These are phyloP conservation scores for Hypoxylon sp. DNA, from an alignment of 2,329 filamentous ascomycete genomes.

Conservation along the genomic window DNA sequence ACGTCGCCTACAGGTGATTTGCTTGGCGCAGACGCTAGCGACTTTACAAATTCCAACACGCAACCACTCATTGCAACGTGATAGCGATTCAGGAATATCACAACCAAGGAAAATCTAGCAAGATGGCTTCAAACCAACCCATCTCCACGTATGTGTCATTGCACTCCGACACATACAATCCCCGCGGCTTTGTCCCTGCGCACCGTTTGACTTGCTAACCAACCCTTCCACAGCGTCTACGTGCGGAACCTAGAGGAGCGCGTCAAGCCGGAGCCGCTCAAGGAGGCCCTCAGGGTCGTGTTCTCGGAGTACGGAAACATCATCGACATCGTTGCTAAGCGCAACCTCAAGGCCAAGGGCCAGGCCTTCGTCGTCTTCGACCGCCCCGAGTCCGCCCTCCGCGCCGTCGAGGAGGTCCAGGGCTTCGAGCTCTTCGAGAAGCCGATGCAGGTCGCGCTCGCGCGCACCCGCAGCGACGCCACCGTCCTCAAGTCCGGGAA, in stretches of 20 bases:
- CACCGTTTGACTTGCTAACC: conserved; percentile 40
- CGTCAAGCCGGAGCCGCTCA: conserved; percentile 83
- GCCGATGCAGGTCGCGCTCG: conserved; percentile 86
- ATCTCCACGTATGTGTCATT: conserved; percentile 81
- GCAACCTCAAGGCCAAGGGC: conserved; percentile 90
- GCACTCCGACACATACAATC: conserved; percentile 71
- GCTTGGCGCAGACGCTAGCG: background rate
- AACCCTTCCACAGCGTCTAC: conserved; percentile 65
- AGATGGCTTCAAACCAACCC: conserved; percentile 58
- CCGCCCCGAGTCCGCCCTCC: conserved; percentile 78
- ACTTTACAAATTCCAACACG: conserved; percentile 14
- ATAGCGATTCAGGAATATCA: conserved; percentile 4
- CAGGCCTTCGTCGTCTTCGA: conserved; percentile 97
- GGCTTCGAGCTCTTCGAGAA: conserved; percentile 95
- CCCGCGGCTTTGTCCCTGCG: conserved; percentile 36
- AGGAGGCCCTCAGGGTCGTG: conserved; percentile 77
- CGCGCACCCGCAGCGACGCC: conserved; percentile 86
- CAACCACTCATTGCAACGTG: conserved; percentile 4
- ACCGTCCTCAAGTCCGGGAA: conserved; percentile 81
- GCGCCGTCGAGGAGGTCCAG: conserved; percentile 88
- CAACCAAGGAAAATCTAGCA: conserved; percentile 19
- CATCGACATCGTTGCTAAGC: conserved; percentile 88
- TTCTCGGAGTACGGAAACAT: conserved; percentile 92
- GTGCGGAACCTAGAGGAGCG: conserved; percentile 92
- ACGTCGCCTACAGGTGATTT: background rate